phyloP scores from a whole-genome alignment of 331 rosid species.

The Quercus phellos region DNA sequence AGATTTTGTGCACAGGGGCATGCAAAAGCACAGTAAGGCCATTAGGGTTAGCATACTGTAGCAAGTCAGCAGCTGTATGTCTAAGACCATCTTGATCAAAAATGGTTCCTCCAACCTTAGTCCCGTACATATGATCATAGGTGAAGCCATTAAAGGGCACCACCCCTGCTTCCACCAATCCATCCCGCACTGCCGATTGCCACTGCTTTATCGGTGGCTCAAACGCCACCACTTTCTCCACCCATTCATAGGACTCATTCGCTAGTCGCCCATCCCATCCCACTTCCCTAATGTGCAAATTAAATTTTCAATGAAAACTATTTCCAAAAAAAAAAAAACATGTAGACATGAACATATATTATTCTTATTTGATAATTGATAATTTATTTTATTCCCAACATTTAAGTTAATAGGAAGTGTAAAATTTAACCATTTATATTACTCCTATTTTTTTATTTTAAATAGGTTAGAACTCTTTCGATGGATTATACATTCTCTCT shows the following conservation, averaged over 20 bases:
- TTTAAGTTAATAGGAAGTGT: too few relatives aligned
- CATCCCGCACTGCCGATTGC: constrained; percentile 72
- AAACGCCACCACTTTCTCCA: constrained; percentile 62
- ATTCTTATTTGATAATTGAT: too few relatives aligned
- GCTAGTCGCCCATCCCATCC: constrained; percentile 68
- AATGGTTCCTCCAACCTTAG: constrained; percentile 78
- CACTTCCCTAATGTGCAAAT: constrained; percentile 28
- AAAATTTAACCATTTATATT: too few relatives aligned
- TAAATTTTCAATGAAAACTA: neutral
- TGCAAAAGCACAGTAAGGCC: constrained; percentile 47
- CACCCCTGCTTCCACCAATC: constrained; percentile 49
- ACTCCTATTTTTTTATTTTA: too few relatives aligned
- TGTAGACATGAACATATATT: too few relatives aligned
- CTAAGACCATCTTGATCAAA: constrained; percentile 54
- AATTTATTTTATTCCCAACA: too few relatives aligned
- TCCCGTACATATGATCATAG: constrained; percentile 65
- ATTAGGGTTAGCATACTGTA: constrained; percentile 52
- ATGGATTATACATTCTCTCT: too few relatives aligned
- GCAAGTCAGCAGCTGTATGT: constrained; percentile 79
- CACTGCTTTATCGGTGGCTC: constrained; percentile 44
- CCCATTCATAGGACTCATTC: constrained; percentile 74
- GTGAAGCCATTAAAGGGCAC: constrained; percentile 73
- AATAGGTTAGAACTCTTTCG: too few relatives aligned
- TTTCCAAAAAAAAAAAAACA: too few relatives aligned
- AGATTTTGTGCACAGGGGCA: constrained; percentile 52